phyloP scores from a whole-genome alignment of 805 yeast species.

The Saturnispora besseyi region DNA sequence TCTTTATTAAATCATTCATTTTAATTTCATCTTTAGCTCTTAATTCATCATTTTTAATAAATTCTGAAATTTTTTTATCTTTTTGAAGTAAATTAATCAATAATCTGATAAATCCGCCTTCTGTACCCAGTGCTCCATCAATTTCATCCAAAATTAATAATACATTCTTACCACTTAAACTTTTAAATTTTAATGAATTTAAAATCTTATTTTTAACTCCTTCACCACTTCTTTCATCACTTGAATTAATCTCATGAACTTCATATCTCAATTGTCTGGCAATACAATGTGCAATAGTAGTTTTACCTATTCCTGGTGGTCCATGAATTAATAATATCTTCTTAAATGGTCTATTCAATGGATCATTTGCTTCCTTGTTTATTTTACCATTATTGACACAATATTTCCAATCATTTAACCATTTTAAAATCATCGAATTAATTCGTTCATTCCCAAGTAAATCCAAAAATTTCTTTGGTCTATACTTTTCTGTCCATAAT shows the following conservation, averaged over 20 bases:
- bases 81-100: slow-evolving; percentile 48
- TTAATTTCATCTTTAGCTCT: slow-evolving; percentile 6
- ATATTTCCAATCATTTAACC: slow-evolving; percentile 63
- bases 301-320: slow-evolving; percentile 91
- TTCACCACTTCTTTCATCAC: slow-evolving; percentile 60
- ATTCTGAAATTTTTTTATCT: slow-evolving; percentile 46
- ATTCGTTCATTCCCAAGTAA: slow-evolving; percentile 60
- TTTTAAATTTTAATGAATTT: slow-evolving; percentile 57
- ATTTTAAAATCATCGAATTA: slow-evolving; percentile 48
- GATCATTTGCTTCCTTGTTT: slow-evolving; percentile 29
- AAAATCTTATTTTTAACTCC: slow-evolving; percentile 43
- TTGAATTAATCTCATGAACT: slow-evolving; percentile 78
- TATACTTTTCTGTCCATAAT: slow-evolving; percentile 57
- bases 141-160: slow-evolving; percentile 85
- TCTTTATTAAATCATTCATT: slow-evolving; percentile 34
- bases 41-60: slow-evolving; percentile 18
- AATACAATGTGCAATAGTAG: slow-evolving; percentile 76
- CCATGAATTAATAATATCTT: slow-evolving; percentile 75
- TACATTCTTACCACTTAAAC: slow-evolving; percentile 64
- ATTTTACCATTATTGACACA: slow-evolving; percentile 30
- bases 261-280: slow-evolving; percentile 77
- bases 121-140: slow-evolving; percentile 56
- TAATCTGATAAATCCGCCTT: slow-evolving; percentile 50
- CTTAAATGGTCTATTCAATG: slow-evolving; percentile 48
- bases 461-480: slow-evolving; percentile 56